Evolutionary conservation across 495 filamentous ascomycete species (phyloP).

Genomic region (Astrothelium macrocarpum): DNA sequence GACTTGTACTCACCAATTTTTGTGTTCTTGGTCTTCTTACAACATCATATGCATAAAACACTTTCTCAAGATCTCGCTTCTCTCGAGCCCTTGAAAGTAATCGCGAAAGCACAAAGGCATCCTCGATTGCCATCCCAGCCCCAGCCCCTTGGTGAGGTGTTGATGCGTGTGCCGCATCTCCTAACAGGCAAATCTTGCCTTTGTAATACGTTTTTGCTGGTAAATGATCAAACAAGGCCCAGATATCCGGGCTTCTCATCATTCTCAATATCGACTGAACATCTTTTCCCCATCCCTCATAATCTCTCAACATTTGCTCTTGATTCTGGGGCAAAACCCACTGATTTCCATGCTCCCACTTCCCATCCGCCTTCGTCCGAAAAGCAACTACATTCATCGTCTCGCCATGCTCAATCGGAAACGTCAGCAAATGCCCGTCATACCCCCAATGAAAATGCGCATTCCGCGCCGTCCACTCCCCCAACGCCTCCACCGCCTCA

Average conservation of each 20-base stretch:
- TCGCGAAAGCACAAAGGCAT: slow-evolving; percentile 49
- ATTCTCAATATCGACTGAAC: slow-evolving; percentile 39
- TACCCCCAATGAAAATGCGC: slow-evolving; percentile 36
- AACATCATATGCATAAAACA: slow-evolving; percentile 53
- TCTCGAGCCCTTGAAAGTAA: slow-evolving; percentile 40
- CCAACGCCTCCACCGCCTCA: slow-evolving; percentile 39
- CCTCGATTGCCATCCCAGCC: slow-evolving; percentile 60
- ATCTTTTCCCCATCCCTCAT: slow-evolving; percentile 42
- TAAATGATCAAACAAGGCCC: slow-evolving; percentile 58
- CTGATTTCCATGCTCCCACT: slow-evolving; percentile 37
- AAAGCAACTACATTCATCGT: slow-evolving; percentile 31
- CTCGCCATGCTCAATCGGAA: slow-evolving; percentile 39
- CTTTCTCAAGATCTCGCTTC: slow-evolving; percentile 35
- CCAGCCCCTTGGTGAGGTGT: slow-evolving; percentile 64
- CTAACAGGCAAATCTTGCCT: slow-evolving; percentile 48
- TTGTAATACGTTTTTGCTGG: slow-evolving; percentile 46
- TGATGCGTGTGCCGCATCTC: slow-evolving; percentile 61
- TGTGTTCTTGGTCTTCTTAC: slow-evolving; percentile 41
- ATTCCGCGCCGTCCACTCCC: slow-evolving; percentile 39
- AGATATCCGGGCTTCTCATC: slow-evolving; percentile 40
- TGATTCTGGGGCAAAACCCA: slow-evolving; percentile 50
- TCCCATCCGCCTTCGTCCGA: slow-evolving; percentile 24
- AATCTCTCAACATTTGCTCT: slow-evolving; percentile 49
- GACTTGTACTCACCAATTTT: slow-evolving; percentile 22
- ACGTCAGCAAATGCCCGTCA: slow-evolving; percentile 39